These are phyloP conservation scores for Pleurotus giganteus DNA, from an alignment of 768 basidiomycete species.

Conservation along the genomic window DNA sequence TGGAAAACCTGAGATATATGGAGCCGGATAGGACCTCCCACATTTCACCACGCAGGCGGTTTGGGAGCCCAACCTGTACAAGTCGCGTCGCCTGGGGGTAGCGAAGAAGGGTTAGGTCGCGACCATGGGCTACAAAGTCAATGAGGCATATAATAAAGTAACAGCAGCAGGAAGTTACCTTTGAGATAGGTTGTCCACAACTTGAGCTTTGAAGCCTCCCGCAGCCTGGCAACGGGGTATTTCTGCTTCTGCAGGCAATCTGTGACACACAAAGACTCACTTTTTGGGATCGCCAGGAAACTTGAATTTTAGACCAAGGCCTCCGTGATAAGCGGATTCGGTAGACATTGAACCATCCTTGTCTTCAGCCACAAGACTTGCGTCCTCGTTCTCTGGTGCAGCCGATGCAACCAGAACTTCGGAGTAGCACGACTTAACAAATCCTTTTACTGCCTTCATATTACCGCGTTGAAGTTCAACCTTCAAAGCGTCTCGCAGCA, in stretches of 20 bases:
- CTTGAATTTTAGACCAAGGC: slow-evolving; percentile 79
- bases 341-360: slow-evolving; percentile 43
- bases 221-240: slow-evolving; percentile 47
- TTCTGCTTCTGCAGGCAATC: slow-evolving; percentile 7
- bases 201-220: slow-evolving; percentile 93
- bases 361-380: slow-evolving; percentile 54
- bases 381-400: slow-evolving; percentile 67
- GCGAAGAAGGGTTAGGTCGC: slow-evolving; percentile 91
- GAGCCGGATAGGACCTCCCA: slow-evolving; percentile 98
- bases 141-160: slow-evolving; percentile 7
- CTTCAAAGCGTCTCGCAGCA: slow-evolving; percentile 88
- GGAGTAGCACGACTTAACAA: slow-evolving; percentile 91
- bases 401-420: slow-evolving; percentile 74
- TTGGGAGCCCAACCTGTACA: slow-evolving; percentile 95
- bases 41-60: slow-evolving; percentile 91
- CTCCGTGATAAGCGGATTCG: slow-evolving; percentile 67
- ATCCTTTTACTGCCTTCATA: slow-evolving; percentile 91
- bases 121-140: slow-evolving; percentile 71
- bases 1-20: slow-evolving; percentile 82
- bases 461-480: slow-evolving; percentile 83
- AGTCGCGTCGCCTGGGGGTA: slow-evolving; percentile 98
- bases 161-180: slow-evolving; percentile 41
- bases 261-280: slow-evolving; percentile 37
- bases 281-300: slow-evolving; percentile 94
- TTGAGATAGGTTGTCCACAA: slow-evolving; percentile 89